A percentile compares a stretch with the other conserved stretches of the same genome.
Conservation (phyloP, 2,329 filamentous ascomycete genomes). For the Cladosporium austrohemisphaericum region DNA sequence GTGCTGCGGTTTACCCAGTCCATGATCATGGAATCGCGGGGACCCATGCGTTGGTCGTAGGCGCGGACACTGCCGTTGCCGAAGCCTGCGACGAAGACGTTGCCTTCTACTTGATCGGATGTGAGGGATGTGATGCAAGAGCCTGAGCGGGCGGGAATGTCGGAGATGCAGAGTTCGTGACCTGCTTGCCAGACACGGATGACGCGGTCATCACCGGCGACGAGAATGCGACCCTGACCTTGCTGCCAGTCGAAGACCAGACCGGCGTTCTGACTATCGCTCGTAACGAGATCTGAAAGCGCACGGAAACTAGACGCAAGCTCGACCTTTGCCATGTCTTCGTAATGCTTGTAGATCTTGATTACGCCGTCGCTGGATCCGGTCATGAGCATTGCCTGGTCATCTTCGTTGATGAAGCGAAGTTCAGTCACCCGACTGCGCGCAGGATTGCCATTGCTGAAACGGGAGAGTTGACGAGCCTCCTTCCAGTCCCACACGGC, state of each 20-base stretch:
- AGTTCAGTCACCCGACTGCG: slow-evolving; percentile 92
- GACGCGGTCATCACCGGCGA: slow-evolving; percentile 91
- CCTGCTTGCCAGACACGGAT: slow-evolving; percentile 96
- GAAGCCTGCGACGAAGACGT: slow-evolving; percentile 93
- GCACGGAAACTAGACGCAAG: slow-evolving; percentile 89
- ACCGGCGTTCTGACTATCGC: slow-evolving; percentile 80
- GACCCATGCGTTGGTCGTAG: slow-evolving; percentile 72
- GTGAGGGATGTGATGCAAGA: slow-evolving; percentile 95
- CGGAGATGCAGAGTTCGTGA: slow-evolving; percentile 84
- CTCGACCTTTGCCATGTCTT: slow-evolving; percentile 70
- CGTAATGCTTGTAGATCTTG: slow-evolving; percentile 89
- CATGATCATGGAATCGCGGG: slow-evolving; percentile 87
- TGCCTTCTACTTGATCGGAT: slow-evolving; percentile 95
- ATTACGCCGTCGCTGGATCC: slow-evolving; percentile 94
- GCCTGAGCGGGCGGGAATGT: slow-evolving; percentile 90
- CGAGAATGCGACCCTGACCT: slow-evolving; percentile 89
- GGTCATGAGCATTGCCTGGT: slow-evolving; percentile 89
- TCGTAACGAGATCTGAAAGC: slow-evolving; percentile 87
- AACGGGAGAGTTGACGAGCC: slow-evolving; percentile 70
- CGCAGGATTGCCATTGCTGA: slow-evolving; percentile 89
- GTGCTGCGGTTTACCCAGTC: slow-evolving; percentile 95
- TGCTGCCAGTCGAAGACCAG: slow-evolving; percentile 99
- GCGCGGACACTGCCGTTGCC: slow-evolving; percentile 92
- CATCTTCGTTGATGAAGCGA: slow-evolving; percentile 97
- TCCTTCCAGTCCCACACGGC: slow-evolving; percentile 88